Conservation (phyloP, 192 early-diverging fungal genomes). For the Coemansia sp. region DNA sequence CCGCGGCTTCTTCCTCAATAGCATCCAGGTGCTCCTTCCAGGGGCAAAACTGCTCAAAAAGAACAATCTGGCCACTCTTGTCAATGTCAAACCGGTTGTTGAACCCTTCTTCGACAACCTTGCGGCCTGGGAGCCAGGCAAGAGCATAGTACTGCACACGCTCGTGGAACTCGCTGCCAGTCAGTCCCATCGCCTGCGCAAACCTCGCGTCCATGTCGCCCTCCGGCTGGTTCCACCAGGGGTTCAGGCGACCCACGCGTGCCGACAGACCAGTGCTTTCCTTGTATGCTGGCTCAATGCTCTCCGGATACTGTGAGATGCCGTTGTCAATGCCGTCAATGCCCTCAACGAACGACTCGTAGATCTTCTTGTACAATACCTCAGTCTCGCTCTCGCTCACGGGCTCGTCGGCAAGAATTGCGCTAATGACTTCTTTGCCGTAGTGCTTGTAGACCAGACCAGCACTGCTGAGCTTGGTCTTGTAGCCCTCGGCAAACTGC, state of each 20-base stretch:
- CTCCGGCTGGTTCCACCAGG: conserved; percentile 91
- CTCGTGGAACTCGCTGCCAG: conserved; percentile 73
- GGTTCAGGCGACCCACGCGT: conserved; percentile 83
- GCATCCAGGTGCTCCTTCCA: conserved; percentile 91
- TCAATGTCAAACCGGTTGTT: conserved; percentile 58
- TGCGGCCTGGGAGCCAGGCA: conserved; percentile 86
- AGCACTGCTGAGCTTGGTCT: conserved; percentile 90
- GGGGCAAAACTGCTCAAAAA: conserved; percentile 81
- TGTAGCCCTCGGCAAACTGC: conserved; percentile 72
- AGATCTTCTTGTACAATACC: conserved; percentile 76
- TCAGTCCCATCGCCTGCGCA: conserved; percentile 64
- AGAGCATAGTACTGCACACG: conserved; percentile 67
- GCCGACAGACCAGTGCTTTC: conserved; percentile 79
- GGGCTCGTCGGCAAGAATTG: conserved; percentile 20
- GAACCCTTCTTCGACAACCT: conserved; percentile 76
- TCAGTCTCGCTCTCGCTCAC: conserved; percentile 58
- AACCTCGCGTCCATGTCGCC: conserved; percentile 69
- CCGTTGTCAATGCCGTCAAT: conserved; percentile 92
- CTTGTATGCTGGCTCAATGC: conserved; percentile 75
- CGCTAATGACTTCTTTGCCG: conserved; percentile 74
- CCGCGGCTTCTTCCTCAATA: conserved; percentile 59
- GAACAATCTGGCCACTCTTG: conserved; percentile 72
- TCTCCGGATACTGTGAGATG: conserved; percentile 78
- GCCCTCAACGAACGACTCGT: conserved; percentile 77
- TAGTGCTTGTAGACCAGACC: conserved; percentile 98